These are phyloP conservation scores for Vanilla planifolia DNA, from an alignment of 106 monocot species.

Conservation along the genomic window DNA sequence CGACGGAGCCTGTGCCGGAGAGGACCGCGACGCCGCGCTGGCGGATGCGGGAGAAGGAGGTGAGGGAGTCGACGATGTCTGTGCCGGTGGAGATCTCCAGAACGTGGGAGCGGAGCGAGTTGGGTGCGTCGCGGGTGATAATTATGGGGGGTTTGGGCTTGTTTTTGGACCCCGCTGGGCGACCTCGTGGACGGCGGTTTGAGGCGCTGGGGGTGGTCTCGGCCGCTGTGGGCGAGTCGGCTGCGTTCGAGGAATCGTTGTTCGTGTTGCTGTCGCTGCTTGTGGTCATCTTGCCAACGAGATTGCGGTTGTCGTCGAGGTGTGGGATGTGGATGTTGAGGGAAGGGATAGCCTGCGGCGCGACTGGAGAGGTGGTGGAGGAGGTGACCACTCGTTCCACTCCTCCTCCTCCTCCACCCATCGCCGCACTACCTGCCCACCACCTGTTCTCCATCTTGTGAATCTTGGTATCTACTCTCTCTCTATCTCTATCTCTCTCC, in stretches of 20 bases:
- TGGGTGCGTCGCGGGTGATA: conserved; percentile 27
- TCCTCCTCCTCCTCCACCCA: no score
- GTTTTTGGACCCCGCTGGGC: conserved; percentile 36
- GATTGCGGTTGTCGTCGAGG: conserved; percentile 11
- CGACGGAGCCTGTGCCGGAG: conserved; percentile 26
- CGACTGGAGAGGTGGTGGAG: conserved; percentile 4
- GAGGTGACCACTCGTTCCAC: conserved; percentile 20
- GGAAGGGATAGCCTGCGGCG: conserved; percentile 10
- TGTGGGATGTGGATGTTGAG: conserved; percentile 13
- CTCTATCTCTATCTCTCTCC: no score
- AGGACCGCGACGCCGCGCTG: conserved; percentile 28
- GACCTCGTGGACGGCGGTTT: conserved; percentile 22
- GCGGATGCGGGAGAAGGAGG: conserved; percentile 17
- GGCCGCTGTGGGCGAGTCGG: background rate
- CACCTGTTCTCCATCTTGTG: conserved; percentile 49
- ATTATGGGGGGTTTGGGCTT: conserved; percentile 36
- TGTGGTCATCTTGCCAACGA: conserved; percentile 13
- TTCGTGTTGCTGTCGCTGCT: conserved; percentile 23
- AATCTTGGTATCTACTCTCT: no score
- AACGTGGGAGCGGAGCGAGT: conserved; percentile 30
- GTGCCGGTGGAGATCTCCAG: conserved; percentile 29
- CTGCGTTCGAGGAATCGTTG: background rate
- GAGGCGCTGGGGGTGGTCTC: background rate
- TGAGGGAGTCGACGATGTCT: conserved; percentile 23
- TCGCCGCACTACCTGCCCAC: conserved; percentile 36